These are phyloP conservation scores for Brassica rapa DNA, from an alignment of 345 rosid genomes.

Conservation along the genomic window DNA sequence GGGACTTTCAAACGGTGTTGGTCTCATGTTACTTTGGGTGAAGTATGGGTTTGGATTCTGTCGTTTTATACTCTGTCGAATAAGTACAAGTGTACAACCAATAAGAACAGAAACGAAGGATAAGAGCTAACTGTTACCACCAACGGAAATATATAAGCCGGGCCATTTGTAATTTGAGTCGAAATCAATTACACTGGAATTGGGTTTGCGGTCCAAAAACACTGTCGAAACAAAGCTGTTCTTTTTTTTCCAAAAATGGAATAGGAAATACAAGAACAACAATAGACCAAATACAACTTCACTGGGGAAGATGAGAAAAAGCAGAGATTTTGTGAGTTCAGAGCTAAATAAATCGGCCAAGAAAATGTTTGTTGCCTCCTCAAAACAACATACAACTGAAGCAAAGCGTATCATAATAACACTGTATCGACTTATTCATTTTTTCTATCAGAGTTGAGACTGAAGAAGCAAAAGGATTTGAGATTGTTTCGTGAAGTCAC, in stretches of 20 bases:
- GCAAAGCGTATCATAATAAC: conserved; percentile 13
- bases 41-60: too few species aligned
- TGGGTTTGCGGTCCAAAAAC: too few species aligned
- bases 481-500: background rate
- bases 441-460: background rate
- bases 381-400: conserved; percentile 5
- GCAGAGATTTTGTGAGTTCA: background rate
- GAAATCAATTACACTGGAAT: too few species aligned
- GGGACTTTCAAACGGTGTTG: too few species aligned
- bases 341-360: conserved; percentile 5
- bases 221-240: background rate
- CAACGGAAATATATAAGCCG: background rate
- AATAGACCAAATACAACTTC: background rate
- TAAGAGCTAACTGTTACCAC: too few species aligned
- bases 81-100: too few species aligned
- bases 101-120: too few species aligned
- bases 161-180: background rate
- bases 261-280: too few species aligned
- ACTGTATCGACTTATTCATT: conserved; percentile 27
- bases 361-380: background rate
- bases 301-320: background rate
- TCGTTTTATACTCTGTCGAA: too few species aligned
- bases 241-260: background rate
- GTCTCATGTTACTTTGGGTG: too few species aligned
- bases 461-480: background rate